These are phyloP conservation scores for Ceratobasidium sp. DNA, from an alignment of 1,284 basidiomycete species.

Conservation along the genomic window DNA sequence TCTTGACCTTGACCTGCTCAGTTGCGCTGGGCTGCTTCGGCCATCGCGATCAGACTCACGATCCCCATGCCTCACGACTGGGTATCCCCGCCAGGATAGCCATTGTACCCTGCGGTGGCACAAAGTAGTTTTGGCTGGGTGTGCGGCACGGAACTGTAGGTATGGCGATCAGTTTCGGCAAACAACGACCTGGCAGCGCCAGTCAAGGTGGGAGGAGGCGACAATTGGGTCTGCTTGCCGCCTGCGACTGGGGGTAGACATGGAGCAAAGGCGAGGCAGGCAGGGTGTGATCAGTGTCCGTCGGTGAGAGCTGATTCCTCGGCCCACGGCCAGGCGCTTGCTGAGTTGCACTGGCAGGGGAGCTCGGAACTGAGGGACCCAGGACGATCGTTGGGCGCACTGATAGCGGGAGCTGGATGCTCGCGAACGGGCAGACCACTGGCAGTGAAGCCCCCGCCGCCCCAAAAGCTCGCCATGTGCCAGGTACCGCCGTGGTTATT, in stretches of 20 bases:
- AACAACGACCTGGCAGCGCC: slow-evolving; percentile 20
- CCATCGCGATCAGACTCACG: slow-evolving; percentile 41
- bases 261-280: slow-evolving; percentile 65
- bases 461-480: too few species aligned
- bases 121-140: slow-evolving; percentile 41
- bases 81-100: slow-evolving; percentile 21
- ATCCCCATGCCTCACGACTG: slow-evolving; percentile 35
- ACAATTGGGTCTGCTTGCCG: slow-evolving; percentile 41
- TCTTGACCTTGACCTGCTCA: slow-evolving; percentile 39
- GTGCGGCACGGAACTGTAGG: slow-evolving; percentile 37
- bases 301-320: slow-evolving; percentile 80
- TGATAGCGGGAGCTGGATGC: slow-evolving; percentile 75
- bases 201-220: slow-evolving; percentile 41
- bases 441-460: too few species aligned
- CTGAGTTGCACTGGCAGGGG: slow-evolving; percentile 80
- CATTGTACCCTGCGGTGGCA: slow-evolving; percentile 26
- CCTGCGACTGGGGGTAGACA: slow-evolving; percentile 69
- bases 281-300: slow-evolving; percentile 78
- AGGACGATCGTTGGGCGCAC: slow-evolving; percentile 69
- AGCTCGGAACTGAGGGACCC: slow-evolving; percentile 59
- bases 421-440: slow-evolving; percentile 71
- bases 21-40: slow-evolving; percentile 25
- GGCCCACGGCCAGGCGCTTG: slow-evolving; percentile 68
- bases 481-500: too few species aligned
- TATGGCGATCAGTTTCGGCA: slow-evolving; percentile 13